phyloP scores from a whole-genome alignment of 495 filamentous ascomycete genomes.

The Cudoniella acicularis region DNA sequence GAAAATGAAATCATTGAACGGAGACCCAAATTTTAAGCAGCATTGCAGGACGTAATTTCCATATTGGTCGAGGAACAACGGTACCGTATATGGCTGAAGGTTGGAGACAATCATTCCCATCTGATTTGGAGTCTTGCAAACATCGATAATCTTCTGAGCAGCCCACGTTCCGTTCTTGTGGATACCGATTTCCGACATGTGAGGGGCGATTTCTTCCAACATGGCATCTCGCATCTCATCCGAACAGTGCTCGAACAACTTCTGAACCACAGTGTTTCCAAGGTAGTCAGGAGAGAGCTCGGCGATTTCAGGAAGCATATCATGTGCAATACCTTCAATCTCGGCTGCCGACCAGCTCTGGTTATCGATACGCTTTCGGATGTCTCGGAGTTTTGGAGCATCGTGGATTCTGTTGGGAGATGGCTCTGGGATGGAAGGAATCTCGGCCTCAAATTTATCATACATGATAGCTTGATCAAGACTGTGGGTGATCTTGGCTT shows the following conservation, averaged over 20 bases:
- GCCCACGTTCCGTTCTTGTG: conserved; percentile 99
- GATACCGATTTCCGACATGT: conserved; percentile 92
- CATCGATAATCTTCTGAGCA: conserved; percentile 98
- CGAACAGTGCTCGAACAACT: conserved; percentile 93
- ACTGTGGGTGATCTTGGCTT: conserved; percentile 63
- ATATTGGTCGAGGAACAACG: conserved; percentile 94
- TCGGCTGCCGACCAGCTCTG: conserved; percentile 78
- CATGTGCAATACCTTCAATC: conserved; percentile 85
- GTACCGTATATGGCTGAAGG: conserved; percentile 78
- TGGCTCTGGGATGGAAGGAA: conserved; percentile 84
- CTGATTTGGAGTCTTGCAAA: conserved; percentile 78
- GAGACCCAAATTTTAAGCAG: conserved; percentile 82
- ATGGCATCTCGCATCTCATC: conserved; percentile 87
- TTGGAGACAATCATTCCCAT: conserved; percentile 80
- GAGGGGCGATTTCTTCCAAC: conserved; percentile 81
- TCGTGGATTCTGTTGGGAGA: conserved; percentile 89
- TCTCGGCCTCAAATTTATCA: conserved; percentile 71
- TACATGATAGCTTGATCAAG: conserved; percentile 75
- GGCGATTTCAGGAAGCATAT: conserved; percentile 94
- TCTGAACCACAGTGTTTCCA: conserved; percentile 98
- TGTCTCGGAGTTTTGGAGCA: conserved; percentile 91
- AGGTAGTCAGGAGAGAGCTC: conserved; percentile 93
- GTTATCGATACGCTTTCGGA: conserved; percentile 96
- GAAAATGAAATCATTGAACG: conserved; percentile 95
- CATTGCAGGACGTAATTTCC: conserved; percentile 98